These are phyloP conservation scores for Lolium rigidum DNA, from an alignment of 176 grass and related monocot species.

Conservation along the genomic window DNA sequence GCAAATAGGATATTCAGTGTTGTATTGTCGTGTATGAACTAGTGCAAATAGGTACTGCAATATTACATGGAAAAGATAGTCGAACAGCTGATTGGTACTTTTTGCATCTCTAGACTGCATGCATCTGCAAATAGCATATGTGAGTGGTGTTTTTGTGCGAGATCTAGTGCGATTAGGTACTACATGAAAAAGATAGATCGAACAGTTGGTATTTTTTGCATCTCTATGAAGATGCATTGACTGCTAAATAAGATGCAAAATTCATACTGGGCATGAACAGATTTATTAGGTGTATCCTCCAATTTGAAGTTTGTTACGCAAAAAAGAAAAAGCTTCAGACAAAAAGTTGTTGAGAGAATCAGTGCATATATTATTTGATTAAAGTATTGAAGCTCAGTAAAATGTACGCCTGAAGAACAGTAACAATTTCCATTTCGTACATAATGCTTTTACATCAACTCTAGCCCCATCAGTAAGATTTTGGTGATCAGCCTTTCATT, in stretches of 20 bases:
- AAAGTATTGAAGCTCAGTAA: not conserved
- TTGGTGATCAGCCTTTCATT: not conserved
- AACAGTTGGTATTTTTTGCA: not conserved
- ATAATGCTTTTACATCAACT: not conserved
- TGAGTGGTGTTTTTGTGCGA: not conserved
- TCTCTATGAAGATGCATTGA: not conserved
- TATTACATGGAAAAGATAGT: conserved; percentile 6
- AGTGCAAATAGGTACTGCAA: conserved; percentile 21
- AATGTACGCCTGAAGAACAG: not conserved
- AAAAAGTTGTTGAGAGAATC: not conserved
- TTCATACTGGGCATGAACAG: not conserved
- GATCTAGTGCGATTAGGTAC: not conserved
- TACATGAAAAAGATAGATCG: not conserved
- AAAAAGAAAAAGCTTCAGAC: too few relatives aligned
- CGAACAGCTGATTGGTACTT: not conserved
- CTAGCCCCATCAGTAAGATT: conserved; percentile 1
- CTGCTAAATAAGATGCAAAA: conserved; percentile 9
- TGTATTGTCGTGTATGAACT: not conserved
- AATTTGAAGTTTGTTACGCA: conserved; percentile 15
- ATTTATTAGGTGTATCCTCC: conserved; percentile 4
- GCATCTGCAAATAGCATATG: conserved; percentile 27
- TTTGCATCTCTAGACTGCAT: not conserved
- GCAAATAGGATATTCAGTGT: not conserved
- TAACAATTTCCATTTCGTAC: conserved; percentile 8
- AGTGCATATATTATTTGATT: not conserved